phyloP scores from a whole-genome alignment of 257 asterid genomes.

The Echium plantagineum region DNA sequence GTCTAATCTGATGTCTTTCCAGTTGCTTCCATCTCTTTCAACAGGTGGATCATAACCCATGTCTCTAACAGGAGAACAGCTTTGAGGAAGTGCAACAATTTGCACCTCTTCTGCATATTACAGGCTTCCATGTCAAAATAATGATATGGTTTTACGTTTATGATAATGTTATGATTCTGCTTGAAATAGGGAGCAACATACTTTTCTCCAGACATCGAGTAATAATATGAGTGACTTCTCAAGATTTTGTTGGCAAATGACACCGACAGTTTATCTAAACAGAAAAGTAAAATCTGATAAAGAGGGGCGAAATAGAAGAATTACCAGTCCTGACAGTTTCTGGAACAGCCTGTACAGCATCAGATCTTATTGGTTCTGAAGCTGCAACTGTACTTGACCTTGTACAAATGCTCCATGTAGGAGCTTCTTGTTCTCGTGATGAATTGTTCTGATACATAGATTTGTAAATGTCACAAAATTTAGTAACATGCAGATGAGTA shows the following conservation, averaged over 20 bases:
- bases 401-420: background rate
- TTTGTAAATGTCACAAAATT: background rate
- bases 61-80: constrained; percentile 1
- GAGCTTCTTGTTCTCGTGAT: constrained; percentile 1
- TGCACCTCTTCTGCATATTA: background rate
- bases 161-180: no score
- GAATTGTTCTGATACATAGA: constrained; percentile 5
- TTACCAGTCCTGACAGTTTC: constrained; percentile 9
- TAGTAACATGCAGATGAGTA: background rate
- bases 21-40: constrained; percentile 5
- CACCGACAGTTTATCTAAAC: background rate
- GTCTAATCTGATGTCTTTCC: constrained; percentile 22
- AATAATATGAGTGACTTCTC: no score
- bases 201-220: no score
- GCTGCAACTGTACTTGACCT: background rate
- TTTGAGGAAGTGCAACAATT: no score
- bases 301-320: background rate
- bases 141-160: no score
- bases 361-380: constrained; percentile 1
- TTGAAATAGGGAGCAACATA: no score
- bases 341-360: background rate
- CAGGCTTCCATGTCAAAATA: background rate
- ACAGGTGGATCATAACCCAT: background rate
- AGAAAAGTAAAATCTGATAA: background rate
- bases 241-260: no score